Conservation (phyloP, 2,329 filamentous ascomycete genomes). For the Colletotrichum zoysiae region DNA sequence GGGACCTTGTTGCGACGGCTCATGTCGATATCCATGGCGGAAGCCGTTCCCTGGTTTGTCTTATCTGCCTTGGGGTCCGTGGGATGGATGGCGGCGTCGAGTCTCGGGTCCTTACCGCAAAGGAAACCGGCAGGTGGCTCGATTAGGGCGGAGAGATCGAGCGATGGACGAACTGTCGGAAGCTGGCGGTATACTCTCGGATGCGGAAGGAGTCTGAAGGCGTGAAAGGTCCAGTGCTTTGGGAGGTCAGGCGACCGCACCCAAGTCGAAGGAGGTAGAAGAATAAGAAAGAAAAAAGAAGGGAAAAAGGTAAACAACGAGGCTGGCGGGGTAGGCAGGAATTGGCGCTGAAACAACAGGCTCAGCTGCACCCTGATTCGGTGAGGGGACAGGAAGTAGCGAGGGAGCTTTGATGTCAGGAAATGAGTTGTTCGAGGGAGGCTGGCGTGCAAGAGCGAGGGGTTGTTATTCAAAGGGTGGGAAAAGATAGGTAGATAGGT, state of each 20-base stretch:
- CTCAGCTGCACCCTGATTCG: constrained; percentile 37
- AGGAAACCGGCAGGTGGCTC: constrained; percentile 31
- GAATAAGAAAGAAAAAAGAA: constrained; percentile 6
- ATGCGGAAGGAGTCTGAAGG: constrained; percentile 22
- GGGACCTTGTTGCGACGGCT: constrained; percentile 89
- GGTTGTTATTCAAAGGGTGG: constrained; percentile 39
- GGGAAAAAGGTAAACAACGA: constrained; percentile 35
- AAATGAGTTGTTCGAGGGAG: constrained; percentile 27
- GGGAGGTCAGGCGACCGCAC: constrained; percentile 36
- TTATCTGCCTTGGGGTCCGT: constrained; percentile 21
- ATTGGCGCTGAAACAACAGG: constrained; percentile 39
- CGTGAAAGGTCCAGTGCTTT: constrained; percentile 25
- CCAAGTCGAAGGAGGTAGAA: constrained; percentile 14
- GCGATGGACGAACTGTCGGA: constrained; percentile 17
- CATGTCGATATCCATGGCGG: constrained; percentile 75
- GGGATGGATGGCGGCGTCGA: constrained; percentile 37
- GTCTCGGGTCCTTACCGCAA: constrained; percentile 29
- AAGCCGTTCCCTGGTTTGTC: constrained; percentile 18
- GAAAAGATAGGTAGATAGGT: constrained; percentile 37
- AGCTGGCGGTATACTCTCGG: constrained; percentile 27
- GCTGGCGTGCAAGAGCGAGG: constrained; percentile 39
- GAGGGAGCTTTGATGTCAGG: constrained; percentile 27
- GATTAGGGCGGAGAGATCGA: constrained; percentile 15
- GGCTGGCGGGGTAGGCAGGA: constrained; percentile 40
- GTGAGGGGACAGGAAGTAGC: constrained; percentile 24